These are phyloP conservation scores for Erodium texanum DNA, from an alignment of 441 rosid genomes.

Conservation along the genomic window DNA sequence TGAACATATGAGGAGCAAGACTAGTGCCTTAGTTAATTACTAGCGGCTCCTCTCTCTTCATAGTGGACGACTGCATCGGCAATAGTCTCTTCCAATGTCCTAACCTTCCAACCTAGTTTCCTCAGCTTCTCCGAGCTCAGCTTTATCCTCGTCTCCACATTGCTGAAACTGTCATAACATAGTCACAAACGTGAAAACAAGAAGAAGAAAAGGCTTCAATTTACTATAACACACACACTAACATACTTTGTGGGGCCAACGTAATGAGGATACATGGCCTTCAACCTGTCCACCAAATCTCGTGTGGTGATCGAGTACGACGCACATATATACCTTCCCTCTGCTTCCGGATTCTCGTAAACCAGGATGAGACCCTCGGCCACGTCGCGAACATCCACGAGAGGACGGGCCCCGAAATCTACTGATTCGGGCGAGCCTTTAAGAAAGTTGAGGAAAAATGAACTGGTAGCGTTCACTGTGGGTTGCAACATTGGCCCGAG, in stretches of 20 bases:
- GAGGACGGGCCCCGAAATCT: slow-evolving; percentile 19
- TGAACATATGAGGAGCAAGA: no score
- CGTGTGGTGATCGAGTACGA: slow-evolving; percentile 21
- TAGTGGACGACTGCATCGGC: slow-evolving; percentile 32
- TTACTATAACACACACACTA: no score
- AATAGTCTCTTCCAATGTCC: slow-evolving; percentile 24
- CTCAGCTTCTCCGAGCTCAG: slow-evolving; percentile 35
- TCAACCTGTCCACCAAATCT: slow-evolving; percentile 27
- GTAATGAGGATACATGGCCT: slow-evolving; percentile 34
- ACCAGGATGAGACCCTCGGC: slow-evolving; percentile 30
- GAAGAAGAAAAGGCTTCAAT: no score
- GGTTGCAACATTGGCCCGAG: slow-evolving; percentile 42
- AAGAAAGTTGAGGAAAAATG: slow-evolving; percentile 22
- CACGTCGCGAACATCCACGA: slow-evolving; percentile 38
- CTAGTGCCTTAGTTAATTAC: not conserved
- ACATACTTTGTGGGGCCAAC: slow-evolving; percentile 39
- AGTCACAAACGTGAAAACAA: no score
- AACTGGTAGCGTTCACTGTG: slow-evolving; percentile 33
- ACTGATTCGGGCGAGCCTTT: slow-evolving; percentile 30
- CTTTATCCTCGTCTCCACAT: slow-evolving; percentile 7
- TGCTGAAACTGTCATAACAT: not conserved
- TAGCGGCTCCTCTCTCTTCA: slow-evolving; percentile 19
- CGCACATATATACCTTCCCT: slow-evolving; percentile 33
- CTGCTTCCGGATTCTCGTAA: slow-evolving; percentile 27
- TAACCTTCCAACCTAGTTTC: slow-evolving; percentile 43